phyloP scores from a whole-genome alignment of 2,329 filamentous ascomycete genomes.

The Colletotrichum zoysiae region DNA sequence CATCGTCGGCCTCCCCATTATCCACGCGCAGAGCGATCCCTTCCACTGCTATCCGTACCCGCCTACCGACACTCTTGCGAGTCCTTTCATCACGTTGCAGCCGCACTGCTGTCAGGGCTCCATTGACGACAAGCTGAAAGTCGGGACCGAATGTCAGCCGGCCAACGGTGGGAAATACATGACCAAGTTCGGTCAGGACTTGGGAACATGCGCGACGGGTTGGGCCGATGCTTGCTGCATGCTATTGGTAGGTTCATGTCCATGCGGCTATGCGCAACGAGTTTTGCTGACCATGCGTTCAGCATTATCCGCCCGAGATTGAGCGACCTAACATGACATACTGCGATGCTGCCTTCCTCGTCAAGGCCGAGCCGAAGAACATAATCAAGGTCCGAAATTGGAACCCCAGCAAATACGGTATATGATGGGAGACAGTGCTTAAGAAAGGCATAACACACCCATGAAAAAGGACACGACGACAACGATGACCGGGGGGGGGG shows the following conservation, averaged over 20 bases:
- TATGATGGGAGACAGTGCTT: constrained; percentile 1
- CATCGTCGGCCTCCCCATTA: constrained; percentile 32
- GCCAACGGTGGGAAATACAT: constrained; percentile 35
- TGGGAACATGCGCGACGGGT: constrained; percentile 39
- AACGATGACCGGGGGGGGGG: neutral
- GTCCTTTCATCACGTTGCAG: constrained; percentile 33
- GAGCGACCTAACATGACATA: constrained; percentile 30
- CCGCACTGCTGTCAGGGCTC: constrained; percentile 39
- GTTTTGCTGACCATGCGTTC: constrained; percentile 4
- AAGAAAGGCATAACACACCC: neutral
- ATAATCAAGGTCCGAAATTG: constrained; percentile 28
- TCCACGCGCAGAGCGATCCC: constrained; percentile 35
- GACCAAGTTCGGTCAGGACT: constrained; percentile 40
- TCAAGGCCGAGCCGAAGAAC: constrained; percentile 31
- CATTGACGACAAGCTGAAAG: constrained; percentile 31
- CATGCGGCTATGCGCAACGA: neutral
- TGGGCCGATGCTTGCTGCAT: constrained; percentile 40
- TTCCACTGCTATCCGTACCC: constrained; percentile 41
- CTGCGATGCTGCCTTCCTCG: constrained; percentile 37
- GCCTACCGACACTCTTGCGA: constrained; percentile 24
- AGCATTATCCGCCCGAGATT: constrained; percentile 42
- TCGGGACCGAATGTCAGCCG: constrained; percentile 30
- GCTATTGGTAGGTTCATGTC: constrained; percentile 31
- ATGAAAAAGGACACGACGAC: neutral
- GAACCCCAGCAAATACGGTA: constrained; percentile 20